A percentile compares a stretch with the other conserved stretches of the same genome.
Conservation (phyloP, 2,329 filamentous ascomycete species). For the Colletotrichum spinosum region DNA sequence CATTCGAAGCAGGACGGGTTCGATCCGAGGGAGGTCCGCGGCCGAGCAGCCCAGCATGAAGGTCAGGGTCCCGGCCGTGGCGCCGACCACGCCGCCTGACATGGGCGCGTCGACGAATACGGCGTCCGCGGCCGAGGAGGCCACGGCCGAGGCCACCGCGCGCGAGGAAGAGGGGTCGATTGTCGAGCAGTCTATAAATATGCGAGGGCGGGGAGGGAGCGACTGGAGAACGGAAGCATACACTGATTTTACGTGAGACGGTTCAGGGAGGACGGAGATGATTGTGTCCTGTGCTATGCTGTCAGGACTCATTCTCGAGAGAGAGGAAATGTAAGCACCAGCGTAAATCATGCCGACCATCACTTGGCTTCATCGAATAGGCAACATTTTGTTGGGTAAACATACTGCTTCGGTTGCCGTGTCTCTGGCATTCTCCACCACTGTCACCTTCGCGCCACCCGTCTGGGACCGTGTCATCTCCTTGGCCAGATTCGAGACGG, state of each 20-base stretch:
- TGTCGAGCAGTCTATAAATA: conserved; percentile 97
- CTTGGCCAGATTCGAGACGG: conserved; percentile 58
- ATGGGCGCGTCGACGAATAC: conserved; percentile 95
- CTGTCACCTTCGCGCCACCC: conserved; percentile 59
- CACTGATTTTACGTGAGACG: conserved; percentile 86
- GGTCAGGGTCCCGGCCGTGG: conserved; percentile 85
- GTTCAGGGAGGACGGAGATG: conserved; percentile 90
- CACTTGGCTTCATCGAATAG: neutral
- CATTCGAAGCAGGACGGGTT: conserved; percentile 81
- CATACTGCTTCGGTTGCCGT: conserved; percentile 66
- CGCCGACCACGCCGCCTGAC: conserved; percentile 95
- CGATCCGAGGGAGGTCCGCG: conserved; percentile 71
- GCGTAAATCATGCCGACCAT: no score
- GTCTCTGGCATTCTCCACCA: conserved; percentile 58
- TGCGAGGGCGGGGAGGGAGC: conserved; percentile 67
- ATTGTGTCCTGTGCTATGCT: conserved; percentile 75
- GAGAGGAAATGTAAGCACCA: no score
- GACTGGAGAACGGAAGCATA: conserved; percentile 80
- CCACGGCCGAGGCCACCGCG: conserved; percentile 77
- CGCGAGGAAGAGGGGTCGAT: conserved; percentile 91
- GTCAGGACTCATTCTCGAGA: conserved; percentile 8
- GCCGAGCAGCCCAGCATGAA: conserved; percentile 90
- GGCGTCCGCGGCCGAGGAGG: conserved; percentile 63
- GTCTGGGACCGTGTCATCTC: conserved; percentile 58
- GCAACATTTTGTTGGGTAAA: conserved; percentile 39